Percentiles rank a stretch among this genome's conserved stretches.
Evolutionary conservation across 106 monocot genomes (phyloP).

Genomic region (Posidonia australis): DNA sequence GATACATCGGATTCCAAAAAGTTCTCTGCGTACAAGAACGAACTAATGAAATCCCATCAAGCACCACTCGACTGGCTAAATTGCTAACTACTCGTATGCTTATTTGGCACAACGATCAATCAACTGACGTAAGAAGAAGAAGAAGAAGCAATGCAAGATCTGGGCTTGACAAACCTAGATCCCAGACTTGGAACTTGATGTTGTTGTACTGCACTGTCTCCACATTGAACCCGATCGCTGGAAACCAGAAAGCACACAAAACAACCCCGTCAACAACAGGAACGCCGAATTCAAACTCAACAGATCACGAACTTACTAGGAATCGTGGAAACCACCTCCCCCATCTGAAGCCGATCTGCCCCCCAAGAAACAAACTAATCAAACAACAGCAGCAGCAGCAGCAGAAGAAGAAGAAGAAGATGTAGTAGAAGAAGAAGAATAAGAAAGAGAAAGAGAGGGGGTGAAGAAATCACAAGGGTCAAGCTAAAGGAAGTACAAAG

Average conservation of each 20-base stretch:
- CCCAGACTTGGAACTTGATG: constrained; percentile 98
- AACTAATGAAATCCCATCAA: too few relatives aligned
- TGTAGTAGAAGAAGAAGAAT: too few relatives aligned
- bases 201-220: constrained; percentile 98
- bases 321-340: constrained; percentile 94
- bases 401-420: background rate
- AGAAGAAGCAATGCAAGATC: background rate
- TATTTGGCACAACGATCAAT: background rate
- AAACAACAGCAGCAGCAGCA: constrained; percentile 1
- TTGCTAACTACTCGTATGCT: too few relatives aligned
- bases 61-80: too few relatives aligned
- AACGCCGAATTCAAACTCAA: background rate
- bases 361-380: constrained; percentile 7
- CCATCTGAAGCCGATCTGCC: constrained; percentile 96
- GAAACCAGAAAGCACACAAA: constrained; percentile 3
- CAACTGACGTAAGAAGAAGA: background rate
- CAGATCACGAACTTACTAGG: constrained; percentile 45
- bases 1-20: too few relatives aligned
- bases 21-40: too few relatives aligned
- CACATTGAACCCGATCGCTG: constrained; percentile 99
- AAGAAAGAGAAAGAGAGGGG: too few relatives aligned
- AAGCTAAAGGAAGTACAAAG: constrained; percentile 31
- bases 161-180: constrained; percentile 62
- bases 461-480: too few relatives aligned
- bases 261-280: background rate